Evolutionary conservation across 805 yeast species (phyloP).

Genomic region (Monosporozyma servazzii): DNA sequence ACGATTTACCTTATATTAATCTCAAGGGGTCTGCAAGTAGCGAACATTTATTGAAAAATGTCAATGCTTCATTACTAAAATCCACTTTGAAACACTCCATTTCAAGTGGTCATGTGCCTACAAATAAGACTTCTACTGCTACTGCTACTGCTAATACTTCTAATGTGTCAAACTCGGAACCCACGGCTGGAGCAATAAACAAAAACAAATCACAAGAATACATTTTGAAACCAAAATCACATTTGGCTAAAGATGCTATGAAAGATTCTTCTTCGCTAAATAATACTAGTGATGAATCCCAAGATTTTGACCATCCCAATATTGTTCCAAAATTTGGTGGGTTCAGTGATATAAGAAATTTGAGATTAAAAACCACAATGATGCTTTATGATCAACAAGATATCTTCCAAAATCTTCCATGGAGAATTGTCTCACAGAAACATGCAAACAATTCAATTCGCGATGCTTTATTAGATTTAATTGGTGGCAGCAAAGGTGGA

Average conservation of each 20-base stretch:
- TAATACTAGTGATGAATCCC: background rate
- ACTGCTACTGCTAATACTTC: too few relatives aligned
- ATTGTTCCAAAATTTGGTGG: slow-evolving; percentile 55
- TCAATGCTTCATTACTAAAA: slow-evolving; percentile 21
- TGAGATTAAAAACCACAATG: slow-evolving; percentile 32
- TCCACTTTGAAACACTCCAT: slow-evolving; percentile 7
- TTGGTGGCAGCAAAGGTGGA: slow-evolving; percentile 5
- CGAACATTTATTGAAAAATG: slow-evolving; percentile 21
- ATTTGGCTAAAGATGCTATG: background rate
- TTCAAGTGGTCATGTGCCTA: slow-evolving; percentile 1
- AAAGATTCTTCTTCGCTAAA: background rate
- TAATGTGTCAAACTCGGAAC: background rate
- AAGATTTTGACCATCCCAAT: background rate
- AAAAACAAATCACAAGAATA: background rate
- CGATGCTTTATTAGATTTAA: slow-evolving; percentile 45
- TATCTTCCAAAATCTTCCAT: slow-evolving; percentile 45
- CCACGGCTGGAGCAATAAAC: background rate
- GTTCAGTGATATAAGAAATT: slow-evolving; percentile 40
- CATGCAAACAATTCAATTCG: slow-evolving; percentile 34
- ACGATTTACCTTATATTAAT: background rate
- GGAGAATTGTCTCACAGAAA: slow-evolving; percentile 77
- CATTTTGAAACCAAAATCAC: background rate
- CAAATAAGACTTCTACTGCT: background rate
- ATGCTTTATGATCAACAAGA: slow-evolving; percentile 32
- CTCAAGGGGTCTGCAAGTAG: background rate